These are phyloP conservation scores for Emmonsia crescens DNA, from an alignment of 2,329 filamentous ascomycete genomes.

Conservation along the genomic window DNA sequence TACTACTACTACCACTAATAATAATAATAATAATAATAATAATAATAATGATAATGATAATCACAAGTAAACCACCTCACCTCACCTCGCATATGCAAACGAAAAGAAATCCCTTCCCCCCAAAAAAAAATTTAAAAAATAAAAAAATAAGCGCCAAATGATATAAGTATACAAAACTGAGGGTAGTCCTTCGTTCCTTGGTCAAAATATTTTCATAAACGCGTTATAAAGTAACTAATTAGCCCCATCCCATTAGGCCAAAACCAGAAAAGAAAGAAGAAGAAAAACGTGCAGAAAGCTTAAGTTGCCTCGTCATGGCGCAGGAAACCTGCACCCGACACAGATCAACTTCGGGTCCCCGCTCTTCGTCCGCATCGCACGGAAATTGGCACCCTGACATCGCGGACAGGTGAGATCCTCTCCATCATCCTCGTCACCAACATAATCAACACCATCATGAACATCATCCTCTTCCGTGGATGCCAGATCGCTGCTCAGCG, in stretches of 20 bases:
- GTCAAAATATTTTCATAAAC: neutral
- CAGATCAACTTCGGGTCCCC: constrained; percentile 51
- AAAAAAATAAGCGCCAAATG: neutral
- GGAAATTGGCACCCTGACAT: constrained; percentile 54
- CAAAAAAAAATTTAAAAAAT: too few species aligned
- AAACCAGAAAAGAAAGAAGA: neutral
- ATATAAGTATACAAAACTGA: neutral
- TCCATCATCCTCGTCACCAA: constrained; percentile 31
- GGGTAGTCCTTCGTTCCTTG: neutral
- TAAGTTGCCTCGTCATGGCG: too few species aligned
- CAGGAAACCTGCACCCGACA: constrained; percentile 37
- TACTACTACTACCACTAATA: too few species aligned
- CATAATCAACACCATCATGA: constrained; percentile 31
- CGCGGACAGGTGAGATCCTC: constrained; percentile 46
- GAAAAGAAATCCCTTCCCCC: too few species aligned
- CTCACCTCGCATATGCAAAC: too few species aligned
- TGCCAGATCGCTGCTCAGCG: constrained; percentile 47
- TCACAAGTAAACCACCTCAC: too few species aligned
- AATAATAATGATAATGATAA: neutral
- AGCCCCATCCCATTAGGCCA: too few species aligned
- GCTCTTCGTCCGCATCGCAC: constrained; percentile 45
- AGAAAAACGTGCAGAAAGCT: too few species aligned
- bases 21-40: neutral
- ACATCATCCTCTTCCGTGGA: constrained; percentile 14
- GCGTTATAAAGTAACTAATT: too few species aligned